Base-by-base conservation (phyloP, 495 filamentous ascomycete genomes). In the Eremomyces bilateralis region DNA sequence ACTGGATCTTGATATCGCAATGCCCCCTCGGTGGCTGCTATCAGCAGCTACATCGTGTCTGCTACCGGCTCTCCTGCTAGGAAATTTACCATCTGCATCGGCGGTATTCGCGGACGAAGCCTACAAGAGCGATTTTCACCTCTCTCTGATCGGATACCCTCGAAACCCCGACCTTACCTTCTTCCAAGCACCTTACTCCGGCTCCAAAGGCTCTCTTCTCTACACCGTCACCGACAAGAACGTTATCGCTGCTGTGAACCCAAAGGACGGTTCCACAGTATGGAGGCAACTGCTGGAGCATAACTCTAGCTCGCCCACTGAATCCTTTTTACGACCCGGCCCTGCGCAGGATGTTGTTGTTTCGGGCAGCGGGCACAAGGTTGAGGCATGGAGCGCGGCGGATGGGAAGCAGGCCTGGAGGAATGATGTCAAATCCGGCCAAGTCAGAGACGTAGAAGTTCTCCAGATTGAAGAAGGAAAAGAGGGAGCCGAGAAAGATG, bases 91-190 rank as follows among this genome's bases (percentile, higher is more conserved):
- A 40, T 57, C 42, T 13, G 55, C 62, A 15, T 41, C 49, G 42
- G 84, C 81, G 45, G 73, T 95, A 42, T 92, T 76, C 59, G 60
- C 66, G 33, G 88, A 99, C 48, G 88, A 95, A 50, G 82, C 91
- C 48, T 80, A 74, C 59, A 69, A 80, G 48, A 67, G 82, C 52
- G 88, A 99, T 58, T 95, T 78, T 63, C 90, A 95, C 57, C 72
- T 85, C 58, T 69, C 77, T 34, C 72, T 95, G 25, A 59, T 95
- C 45, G 88, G 88, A 42, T 52, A 75, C 13, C 83, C 90, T 38
- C 72, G 76, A 44, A 57, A 65, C 51, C 66, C 76, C 29, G 79
- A 80, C 24, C n/a, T n/a, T n/a, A 92, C 82, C 33, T 93, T 99
- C 65, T 94, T 95, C 67, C 82, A 93, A 57, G 72, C 71, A 39